Evolutionary conservation across 1,284 basidiomycete species (phyloP).

Genomic region (Cerioporus squamosus): DNA sequence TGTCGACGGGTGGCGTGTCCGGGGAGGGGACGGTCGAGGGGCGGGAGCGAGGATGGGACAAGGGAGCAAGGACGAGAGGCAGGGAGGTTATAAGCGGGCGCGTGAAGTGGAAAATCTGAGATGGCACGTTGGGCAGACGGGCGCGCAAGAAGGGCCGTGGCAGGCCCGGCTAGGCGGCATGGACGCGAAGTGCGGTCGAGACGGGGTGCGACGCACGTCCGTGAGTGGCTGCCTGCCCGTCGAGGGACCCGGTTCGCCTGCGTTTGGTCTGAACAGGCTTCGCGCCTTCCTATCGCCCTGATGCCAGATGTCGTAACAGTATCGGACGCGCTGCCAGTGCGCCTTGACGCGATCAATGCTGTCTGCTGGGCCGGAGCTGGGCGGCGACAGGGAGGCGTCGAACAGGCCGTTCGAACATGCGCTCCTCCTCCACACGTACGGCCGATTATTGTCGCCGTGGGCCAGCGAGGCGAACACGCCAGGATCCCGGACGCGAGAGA

Average conservation of each 20-base stretch:
- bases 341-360: background rate
- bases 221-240: background rate
- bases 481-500: too few species aligned
- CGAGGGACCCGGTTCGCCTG: too few species aligned
- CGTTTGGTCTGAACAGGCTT: background rate
- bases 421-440: too few species aligned
- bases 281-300: conserved; percentile 13
- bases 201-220: conserved; percentile 1
- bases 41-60: background rate
- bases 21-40: background rate
- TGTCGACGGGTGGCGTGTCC: background rate
- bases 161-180: conserved; percentile 2
- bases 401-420: too few species aligned
- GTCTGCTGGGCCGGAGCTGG: background rate
- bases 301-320: background rate
- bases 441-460: too few species aligned
- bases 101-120: background rate
- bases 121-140: background rate
- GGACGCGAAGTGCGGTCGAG: background rate
- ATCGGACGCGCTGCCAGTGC: background rate
- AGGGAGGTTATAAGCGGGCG: background rate
- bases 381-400: too few species aligned
- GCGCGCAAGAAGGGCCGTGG: background rate
- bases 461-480: too few species aligned
- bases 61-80: background rate